A percentile compares a stretch with the other conserved stretches of the same genome.
Evolutionary conservation across 768 basidiomycete species (phyloP).

Genomic region (Leucosporidium creatinivorum): DNA sequence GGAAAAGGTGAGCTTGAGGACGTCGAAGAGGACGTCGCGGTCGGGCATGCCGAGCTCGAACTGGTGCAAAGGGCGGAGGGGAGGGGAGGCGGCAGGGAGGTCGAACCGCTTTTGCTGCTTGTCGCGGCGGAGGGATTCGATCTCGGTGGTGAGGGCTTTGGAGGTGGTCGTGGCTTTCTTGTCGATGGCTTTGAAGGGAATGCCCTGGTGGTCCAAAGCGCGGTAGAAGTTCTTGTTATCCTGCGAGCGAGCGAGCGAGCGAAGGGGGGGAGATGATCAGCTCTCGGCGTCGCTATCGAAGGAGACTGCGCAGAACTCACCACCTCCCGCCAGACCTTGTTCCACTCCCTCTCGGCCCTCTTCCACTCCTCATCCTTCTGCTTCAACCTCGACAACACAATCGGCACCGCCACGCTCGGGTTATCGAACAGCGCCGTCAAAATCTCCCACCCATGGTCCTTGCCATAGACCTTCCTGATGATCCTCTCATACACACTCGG

Average conservation of each 20-base stretch:
- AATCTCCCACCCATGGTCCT: conserved; percentile 65
- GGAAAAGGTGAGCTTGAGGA: conserved; percentile 75
- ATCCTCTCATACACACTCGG: conserved; percentile 83
- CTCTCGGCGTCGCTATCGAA: not conserved
- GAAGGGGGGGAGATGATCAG: too few relatives aligned
- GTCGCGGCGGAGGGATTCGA: conserved; percentile 56
- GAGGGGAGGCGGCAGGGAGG: conserved; percentile 41
- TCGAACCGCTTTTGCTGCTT: conserved; percentile 41
- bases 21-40: conserved; percentile 70
- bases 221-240: conserved; percentile 98
- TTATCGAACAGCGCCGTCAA: conserved; percentile 81
- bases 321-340: conserved; percentile 91
- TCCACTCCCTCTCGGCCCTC: conserved; percentile 87
- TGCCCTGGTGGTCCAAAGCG: conserved; percentile 90
- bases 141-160: conserved; percentile 70
- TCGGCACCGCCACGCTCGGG: conserved; percentile 81
- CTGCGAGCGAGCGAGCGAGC: not conserved
- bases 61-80: conserved; percentile 49
- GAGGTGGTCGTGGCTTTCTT: conserved; percentile 83
- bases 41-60: conserved; percentile 55
- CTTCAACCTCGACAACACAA: conserved; percentile 82
- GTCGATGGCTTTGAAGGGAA: conserved; percentile 89
- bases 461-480: conserved; percentile 87
- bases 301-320: conserved; percentile 37
- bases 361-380: conserved; percentile 97